Conservation (phyloP, 257 asterid species). For the Marsdenia floribunda region DNA sequence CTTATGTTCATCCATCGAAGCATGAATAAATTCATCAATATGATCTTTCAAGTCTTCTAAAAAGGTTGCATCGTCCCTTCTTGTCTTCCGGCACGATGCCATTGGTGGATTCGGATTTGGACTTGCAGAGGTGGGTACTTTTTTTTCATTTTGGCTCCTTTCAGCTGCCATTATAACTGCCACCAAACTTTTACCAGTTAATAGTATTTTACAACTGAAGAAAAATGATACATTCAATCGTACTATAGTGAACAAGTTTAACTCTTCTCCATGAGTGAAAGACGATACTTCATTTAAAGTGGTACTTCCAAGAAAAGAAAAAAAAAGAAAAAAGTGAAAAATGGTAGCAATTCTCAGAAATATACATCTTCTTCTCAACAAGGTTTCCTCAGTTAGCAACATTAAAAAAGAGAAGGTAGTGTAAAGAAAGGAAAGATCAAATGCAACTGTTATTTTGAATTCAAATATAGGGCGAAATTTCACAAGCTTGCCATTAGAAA, state of each 20-base stretch:
- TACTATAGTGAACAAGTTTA: not conserved
- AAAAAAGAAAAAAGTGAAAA: too few relatives aligned
- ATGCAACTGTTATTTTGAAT: not conserved
- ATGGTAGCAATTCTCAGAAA: too few relatives aligned
- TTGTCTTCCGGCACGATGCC: conserved; percentile 77
- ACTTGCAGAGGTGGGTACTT: conserved; percentile 1
- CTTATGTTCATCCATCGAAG: conserved; percentile 93
- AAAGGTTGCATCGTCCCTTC: conserved; percentile 60
- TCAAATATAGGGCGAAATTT: too few relatives aligned
- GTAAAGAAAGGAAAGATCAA: not conserved
- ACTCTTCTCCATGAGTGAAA: not conserved
- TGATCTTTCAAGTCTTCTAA: conserved; percentile 78
- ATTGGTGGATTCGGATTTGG: conserved; percentile 30
- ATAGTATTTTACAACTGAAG: not conserved
- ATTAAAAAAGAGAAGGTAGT: not conserved
- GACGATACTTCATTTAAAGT: not conserved
- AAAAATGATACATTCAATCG: not conserved
- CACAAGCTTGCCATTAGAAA: not conserved
- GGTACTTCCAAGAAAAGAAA: too few relatives aligned
- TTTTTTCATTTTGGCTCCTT: not conserved
- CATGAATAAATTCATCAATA: conserved; percentile 74
- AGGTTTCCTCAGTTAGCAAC: not conserved
- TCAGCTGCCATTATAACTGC: conserved; percentile 14
- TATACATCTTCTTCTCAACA: not conserved
- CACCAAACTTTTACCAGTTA: not conserved